Base-by-base conservation (phyloP, 2,329 filamentous ascomycete species). In the Lasiodiplodia sp. region DNA sequence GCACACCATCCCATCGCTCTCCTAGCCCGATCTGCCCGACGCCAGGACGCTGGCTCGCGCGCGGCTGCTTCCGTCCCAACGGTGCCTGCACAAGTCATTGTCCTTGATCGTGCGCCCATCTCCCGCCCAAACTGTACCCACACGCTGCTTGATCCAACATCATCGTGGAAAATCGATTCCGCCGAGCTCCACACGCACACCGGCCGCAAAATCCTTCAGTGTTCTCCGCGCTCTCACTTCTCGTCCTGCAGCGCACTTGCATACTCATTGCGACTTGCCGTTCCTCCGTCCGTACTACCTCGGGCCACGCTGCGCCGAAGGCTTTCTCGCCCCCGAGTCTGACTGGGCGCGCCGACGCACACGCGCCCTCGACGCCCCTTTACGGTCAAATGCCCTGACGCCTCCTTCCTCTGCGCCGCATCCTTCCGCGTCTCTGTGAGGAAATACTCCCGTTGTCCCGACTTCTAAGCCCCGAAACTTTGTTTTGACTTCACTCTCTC, bases 101-200 rank as follows among this genome's bases (percentile, higher is more conserved):
- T 10, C 25, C 21, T 16, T 18, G 21, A n/a, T 28, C 60, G 40
- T 12, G 21, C 28, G 60, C 44, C 60, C 28, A 64, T 64, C 60
- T 64, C 60, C 44, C 60, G 60, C 47, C 44, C 60, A 52, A 21
- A 11, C n/a, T 16, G 44, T 64, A 64, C 60, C 60, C 60, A 64
- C 60, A 23, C 18, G 60, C 31, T 64, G 60, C 60, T 64, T 64
- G 60, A 52, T 38, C 44, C 28, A 64, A 52, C 60, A 12, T 64
- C 47, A 25, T 16, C n/a, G 16, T 25, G 60, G 60, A 64, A 64
- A 64, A 64, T 52, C 12, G 60, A 52, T 64, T 64, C 60, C 60
- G 60, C 60, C 28, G 11, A 11, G 44, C 28, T 25, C 60, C 60
- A 64, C 60, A 38, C 44, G 7, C 47, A 52, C 18, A 38, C 11